phyloP scores from a whole-genome alignment of 176 grass and related monocot species.

The Bolboschoenus planiculmis region DNA sequence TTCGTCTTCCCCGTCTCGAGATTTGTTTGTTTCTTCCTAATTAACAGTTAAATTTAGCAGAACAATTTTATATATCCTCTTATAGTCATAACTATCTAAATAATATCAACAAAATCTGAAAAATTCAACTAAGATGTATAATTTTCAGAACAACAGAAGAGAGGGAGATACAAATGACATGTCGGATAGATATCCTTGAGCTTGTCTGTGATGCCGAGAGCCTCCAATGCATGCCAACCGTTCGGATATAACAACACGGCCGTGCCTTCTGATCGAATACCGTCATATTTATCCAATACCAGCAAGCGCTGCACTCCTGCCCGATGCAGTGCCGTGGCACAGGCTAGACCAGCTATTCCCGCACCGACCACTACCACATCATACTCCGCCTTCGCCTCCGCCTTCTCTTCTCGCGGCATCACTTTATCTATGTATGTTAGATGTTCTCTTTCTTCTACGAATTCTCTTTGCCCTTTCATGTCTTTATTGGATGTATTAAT shows the following conservation, averaged over 20 bases:
- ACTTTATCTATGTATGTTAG: not conserved
- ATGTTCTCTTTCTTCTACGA: not conserved
- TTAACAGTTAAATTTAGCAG: not conserved
- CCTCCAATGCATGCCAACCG: slow-evolving; percentile 36
- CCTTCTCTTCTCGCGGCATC: not conserved
- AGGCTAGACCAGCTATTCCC: slow-evolving; percentile 21
- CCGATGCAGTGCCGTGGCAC: slow-evolving; percentile 7
- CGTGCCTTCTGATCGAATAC: slow-evolving; percentile 22
- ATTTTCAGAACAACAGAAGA: not conserved
- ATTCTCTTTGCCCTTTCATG: not conserved
- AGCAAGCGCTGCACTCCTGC: slow-evolving; percentile 9
- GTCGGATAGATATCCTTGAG: slow-evolving; percentile 11
- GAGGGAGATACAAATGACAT: slow-evolving; percentile 9
- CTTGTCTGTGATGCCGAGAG: slow-evolving; percentile 22
- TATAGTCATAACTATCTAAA: not conserved
- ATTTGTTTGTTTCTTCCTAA: slow-evolving; percentile 20
- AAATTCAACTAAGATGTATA: not conserved
- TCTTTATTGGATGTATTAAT: not conserved
- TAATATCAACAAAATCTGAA: not conserved
- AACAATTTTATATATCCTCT: not conserved
- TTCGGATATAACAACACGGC: slow-evolving; percentile 25
- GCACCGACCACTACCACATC: slow-evolving; percentile 28
- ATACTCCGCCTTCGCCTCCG: slow-evolving; percentile 6
- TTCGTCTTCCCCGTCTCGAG: slow-evolving; percentile 22
- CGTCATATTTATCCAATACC: slow-evolving; percentile 30